Base-by-base conservation (phyloP, 441 rosid genomes). In the Arabidopsis lyrata region DNA sequence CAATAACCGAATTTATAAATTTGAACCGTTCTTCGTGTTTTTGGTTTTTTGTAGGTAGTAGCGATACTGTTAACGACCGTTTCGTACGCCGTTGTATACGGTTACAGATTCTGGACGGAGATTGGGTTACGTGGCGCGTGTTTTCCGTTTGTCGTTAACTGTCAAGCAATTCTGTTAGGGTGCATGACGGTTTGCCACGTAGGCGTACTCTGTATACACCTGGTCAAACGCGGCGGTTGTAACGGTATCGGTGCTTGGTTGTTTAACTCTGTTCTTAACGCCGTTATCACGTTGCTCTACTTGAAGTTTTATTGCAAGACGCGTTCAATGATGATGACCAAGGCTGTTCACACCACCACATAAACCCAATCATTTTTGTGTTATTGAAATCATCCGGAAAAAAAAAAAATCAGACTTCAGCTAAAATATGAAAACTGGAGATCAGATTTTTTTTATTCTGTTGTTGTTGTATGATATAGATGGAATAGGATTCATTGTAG, bases 31-130 rank as follows among this genome's bases (percentile, higher is more conserved):
- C 4, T 53, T 24, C 10, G 6, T 62, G 22, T 16, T 57, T 69
- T 8, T 45, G 2, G 5, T 22, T 16, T 47, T 58, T 27, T 27
- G 32, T 68, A 78, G 81, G 95, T 92, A 1, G 60, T 89, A 10
- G 93, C 92, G 24, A 94, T 94, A 56, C 63, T 92, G 0, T 54
- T 87, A 18, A 81, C 89, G 31, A 90, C 99, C 16, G 42, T 88
- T 35, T 73, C 84, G 10, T 86, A 89, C 85, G 78, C 90, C 41
- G 85, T 88, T 2, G 90, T 90, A 1, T 94, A 94, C 63, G 97
- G 97, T 10, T 94, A 94, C 80, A 81, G 95, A 13, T 94, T 94
- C 77, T 94, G 92, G 99, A 92, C 92, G 32, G 91, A 88, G 39
- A 82, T 88, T 0, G 98, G 97, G 18, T 75, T 94, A 65, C 96